phyloP scores from a whole-genome alignment of 2,329 filamentous ascomycete genomes.

The Volutella citrinella region DNA sequence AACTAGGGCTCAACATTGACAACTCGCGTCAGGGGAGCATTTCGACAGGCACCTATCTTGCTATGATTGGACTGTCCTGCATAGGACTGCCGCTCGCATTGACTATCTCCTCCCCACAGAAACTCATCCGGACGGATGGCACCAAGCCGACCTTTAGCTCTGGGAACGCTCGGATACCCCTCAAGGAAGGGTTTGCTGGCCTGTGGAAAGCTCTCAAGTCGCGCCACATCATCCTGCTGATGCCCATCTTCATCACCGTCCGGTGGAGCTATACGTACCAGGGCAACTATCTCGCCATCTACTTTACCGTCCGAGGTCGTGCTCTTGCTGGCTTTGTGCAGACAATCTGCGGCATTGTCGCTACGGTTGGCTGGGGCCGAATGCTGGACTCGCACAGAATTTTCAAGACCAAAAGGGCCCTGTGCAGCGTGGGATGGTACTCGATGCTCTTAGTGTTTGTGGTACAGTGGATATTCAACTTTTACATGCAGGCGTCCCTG shows the following conservation, averaged over 20 bases:
- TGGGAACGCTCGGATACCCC: background rate
- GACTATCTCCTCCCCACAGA: background rate
- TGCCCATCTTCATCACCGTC: conserved; percentile 2
- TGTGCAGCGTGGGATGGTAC: conserved; percentile 1
- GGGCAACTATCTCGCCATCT: background rate
- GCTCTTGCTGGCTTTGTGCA: conserved; percentile 1
- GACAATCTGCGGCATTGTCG: conserved; percentile 1
- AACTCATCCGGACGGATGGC: conserved; percentile 1
- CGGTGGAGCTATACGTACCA: conserved; percentile 1
- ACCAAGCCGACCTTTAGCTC: conserved; percentile 1
- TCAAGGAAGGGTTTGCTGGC: background rate
- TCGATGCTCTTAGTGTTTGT: conserved; percentile 1
- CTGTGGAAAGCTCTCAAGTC: background rate
- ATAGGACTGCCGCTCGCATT: background rate
- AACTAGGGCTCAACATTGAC: conserved; percentile 1
- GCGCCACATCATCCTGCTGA: background rate
- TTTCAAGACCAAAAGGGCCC: background rate
- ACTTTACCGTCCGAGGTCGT: conserved; percentile 1
- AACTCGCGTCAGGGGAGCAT: background rate
- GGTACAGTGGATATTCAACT: conserved; percentile 3
- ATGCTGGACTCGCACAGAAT: background rate
- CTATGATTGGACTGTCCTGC: conserved; percentile 1
- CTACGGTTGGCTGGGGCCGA: background rate
- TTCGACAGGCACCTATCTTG: background rate
- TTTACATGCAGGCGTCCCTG: background rate